Conservation (phyloP, 345 rosid species). For the Viola odorata region DNA sequence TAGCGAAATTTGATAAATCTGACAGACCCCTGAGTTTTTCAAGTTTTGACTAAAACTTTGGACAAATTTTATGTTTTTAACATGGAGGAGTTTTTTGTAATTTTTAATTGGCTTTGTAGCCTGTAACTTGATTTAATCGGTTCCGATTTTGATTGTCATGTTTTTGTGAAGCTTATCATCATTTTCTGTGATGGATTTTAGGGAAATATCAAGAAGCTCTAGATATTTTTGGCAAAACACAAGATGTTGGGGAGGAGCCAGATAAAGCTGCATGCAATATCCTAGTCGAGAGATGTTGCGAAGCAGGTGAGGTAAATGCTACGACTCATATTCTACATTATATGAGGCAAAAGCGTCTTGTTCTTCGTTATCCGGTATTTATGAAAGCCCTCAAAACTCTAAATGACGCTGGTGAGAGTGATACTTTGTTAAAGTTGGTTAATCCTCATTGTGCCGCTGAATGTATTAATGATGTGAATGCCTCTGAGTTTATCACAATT, state of each 20-base stretch:
- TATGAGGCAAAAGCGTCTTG: conserved; percentile 54
- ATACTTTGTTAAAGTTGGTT: conserved; percentile 52
- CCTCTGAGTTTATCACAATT: conserved; percentile 6
- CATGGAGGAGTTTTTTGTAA: background rate
- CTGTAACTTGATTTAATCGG: too few species aligned
- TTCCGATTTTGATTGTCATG: background rate
- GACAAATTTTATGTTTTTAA: too few species aligned
- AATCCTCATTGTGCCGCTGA: conserved; percentile 57
- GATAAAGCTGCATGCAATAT: conserved; percentile 92
- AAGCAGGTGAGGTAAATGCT: conserved; percentile 43
- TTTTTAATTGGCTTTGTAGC: background rate
- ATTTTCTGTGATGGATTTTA: conserved; percentile 27
- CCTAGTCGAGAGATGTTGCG: conserved; percentile 65
- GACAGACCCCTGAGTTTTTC: too few species aligned
- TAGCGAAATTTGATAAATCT: too few species aligned
- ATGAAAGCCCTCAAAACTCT: conserved; percentile 48
- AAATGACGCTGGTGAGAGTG: conserved; percentile 42
- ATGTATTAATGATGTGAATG: conserved; percentile 15
- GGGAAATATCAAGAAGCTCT: conserved; percentile 66
- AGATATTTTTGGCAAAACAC: conserved; percentile 69
- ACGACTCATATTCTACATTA: conserved; percentile 36
- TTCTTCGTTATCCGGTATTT: conserved; percentile 66
- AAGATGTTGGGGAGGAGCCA: conserved; percentile 67
- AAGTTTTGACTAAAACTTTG: too few species aligned
- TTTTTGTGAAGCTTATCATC: background rate